A percentile compares a stretch with the other conserved stretches of the same genome.
phyloP scores from a whole-genome alignment of 2,329 filamentous ascomycete genomes.

The Penicillium sp. region DNA sequence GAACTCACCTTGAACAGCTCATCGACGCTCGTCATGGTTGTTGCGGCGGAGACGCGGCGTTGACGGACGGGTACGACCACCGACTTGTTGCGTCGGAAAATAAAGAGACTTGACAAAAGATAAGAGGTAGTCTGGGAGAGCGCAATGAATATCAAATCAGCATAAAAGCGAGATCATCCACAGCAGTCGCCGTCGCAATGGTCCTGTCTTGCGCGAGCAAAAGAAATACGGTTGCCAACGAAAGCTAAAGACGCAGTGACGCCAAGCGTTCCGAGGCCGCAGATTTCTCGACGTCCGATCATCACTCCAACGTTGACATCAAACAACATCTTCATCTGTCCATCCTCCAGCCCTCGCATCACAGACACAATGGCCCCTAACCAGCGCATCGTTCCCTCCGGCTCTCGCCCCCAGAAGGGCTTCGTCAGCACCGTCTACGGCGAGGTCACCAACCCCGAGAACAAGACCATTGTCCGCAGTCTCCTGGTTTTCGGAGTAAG shows the following conservation, averaged over 20 bases:
- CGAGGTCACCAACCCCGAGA: slow-evolving; percentile 62
- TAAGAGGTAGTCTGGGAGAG: too few relatives aligned
- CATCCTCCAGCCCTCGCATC: slow-evolving; percentile 1
- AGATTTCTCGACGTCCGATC: slow-evolving; percentile 33
- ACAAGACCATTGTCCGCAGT: slow-evolving; percentile 65
- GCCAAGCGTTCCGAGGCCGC: slow-evolving; percentile 28
- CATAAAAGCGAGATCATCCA: background rate
- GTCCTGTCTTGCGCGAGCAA: slow-evolving; percentile 14
- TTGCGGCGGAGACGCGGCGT: slow-evolving; percentile 17
- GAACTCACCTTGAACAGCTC: slow-evolving; percentile 55
- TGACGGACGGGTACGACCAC: background rate
- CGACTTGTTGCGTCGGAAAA: background rate
- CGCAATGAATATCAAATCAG: background rate
- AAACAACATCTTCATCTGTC: slow-evolving; percentile 4
- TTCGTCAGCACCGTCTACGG: slow-evolving; percentile 59
- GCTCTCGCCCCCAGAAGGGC: slow-evolving; percentile 46
- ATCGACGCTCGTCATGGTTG: slow-evolving; percentile 56
- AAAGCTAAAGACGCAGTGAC: slow-evolving; percentile 33
- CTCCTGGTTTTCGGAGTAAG: slow-evolving; percentile 65
- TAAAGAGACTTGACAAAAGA: background rate
- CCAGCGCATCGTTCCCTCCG: slow-evolving; percentile 53
- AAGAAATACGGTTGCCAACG: slow-evolving; percentile 18
- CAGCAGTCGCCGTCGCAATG: slow-evolving; percentile 6
- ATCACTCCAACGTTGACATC: slow-evolving; percentile 9
- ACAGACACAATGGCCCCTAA: slow-evolving; percentile 59